Conservation (phyloP, 805 yeast species). For the Wickerhamiella siamensis region DNA sequence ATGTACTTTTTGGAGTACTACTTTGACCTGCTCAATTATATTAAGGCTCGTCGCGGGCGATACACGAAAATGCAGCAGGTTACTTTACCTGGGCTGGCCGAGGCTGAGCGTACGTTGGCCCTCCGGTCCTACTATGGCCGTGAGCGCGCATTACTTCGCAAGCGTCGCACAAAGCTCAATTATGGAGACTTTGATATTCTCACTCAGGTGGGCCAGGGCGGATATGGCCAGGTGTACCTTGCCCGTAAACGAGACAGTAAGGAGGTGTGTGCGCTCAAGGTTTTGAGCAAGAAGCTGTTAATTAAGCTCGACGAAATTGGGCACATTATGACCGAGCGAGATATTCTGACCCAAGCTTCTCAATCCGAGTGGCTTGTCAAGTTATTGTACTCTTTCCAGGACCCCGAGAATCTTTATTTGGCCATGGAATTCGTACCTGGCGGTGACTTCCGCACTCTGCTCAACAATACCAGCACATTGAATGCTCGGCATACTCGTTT, state of each 20-base stretch:
- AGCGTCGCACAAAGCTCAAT: slow-evolving; percentile 79
- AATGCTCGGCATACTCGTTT: slow-evolving; percentile 93
- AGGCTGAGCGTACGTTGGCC: slow-evolving; percentile 35
- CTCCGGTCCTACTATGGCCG: slow-evolving; percentile 73
- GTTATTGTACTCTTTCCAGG: slow-evolving; percentile 88
- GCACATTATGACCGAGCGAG: slow-evolving; percentile 92
- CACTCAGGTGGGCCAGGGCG: slow-evolving; percentile 99
- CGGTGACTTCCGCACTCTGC: slow-evolving; percentile 90
- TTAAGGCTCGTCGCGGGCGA: slow-evolving; percentile 73
- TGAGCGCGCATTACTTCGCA: slow-evolving; percentile 72
- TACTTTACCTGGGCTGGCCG: slow-evolving; percentile 22
- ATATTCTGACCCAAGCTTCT: slow-evolving; percentile 78
- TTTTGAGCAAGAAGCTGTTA: slow-evolving; percentile 71
- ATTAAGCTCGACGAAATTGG: slow-evolving; percentile 87
- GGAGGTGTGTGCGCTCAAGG: slow-evolving; percentile 90
- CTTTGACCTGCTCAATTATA: slow-evolving; percentile 89
- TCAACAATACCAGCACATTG: slow-evolving; percentile 83
- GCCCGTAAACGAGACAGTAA: slow-evolving; percentile 89
- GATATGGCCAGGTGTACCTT: slow-evolving; percentile 95
- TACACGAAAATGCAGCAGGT: slow-evolving; percentile 52
- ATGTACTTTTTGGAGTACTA: slow-evolving; percentile 89
- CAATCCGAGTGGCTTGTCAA: slow-evolving; percentile 94
- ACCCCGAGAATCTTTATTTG: slow-evolving; percentile 69
- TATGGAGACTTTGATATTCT: slow-evolving; percentile 92
- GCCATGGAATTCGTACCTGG: slow-evolving; percentile 99